These are phyloP conservation scores for Hymenoscyphus repandus DNA, from an alignment of 2,329 filamentous ascomycete genomes.

Conservation along the genomic window DNA sequence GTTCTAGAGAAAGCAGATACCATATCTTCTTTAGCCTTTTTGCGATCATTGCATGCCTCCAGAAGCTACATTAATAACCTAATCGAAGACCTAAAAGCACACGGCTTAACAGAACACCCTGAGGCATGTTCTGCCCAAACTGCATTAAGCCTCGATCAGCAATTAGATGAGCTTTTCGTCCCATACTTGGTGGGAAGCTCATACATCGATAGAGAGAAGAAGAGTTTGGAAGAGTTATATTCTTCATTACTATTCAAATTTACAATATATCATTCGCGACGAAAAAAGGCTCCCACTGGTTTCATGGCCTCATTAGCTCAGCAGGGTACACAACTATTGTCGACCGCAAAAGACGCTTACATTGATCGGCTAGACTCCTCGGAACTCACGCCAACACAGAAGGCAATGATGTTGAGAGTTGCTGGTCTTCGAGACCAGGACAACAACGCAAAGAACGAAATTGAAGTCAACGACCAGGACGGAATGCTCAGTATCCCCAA, in stretches of 20 bases:
- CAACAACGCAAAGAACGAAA: conserved; percentile 68
- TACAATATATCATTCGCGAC: conserved; percentile 83
- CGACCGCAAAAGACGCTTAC: conserved; percentile 85
- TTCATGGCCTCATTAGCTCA: conserved; percentile 92
- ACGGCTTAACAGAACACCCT: conserved; percentile 91
- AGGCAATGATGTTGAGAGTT: conserved; percentile 82
- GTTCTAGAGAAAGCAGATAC: conserved; percentile 91
- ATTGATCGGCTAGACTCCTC: conserved; percentile 83
- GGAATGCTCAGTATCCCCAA: conserved; percentile 76
- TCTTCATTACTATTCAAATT: conserved; percentile 94
- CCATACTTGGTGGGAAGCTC: conserved; percentile 64
- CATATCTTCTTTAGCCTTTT: conserved; percentile 85
- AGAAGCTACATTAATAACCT: conserved; percentile 81
- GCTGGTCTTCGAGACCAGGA: conserved; percentile 75
- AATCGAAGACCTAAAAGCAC: conserved; percentile 88
- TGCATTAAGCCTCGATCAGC: conserved; percentile 66
- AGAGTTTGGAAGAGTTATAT: conserved; percentile 73
- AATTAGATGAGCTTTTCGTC: conserved; percentile 72
- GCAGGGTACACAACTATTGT: conserved; percentile 81
- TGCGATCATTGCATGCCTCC: conserved; percentile 86
- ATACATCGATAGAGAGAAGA: conserved; percentile 65
- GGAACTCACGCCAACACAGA: conserved; percentile 82
- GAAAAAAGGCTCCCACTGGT: conserved; percentile 83
- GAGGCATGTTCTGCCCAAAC: conserved; percentile 86
- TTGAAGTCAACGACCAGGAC: conserved; percentile 87